Percentiles rank a stretch among this genome's conserved stretches.
Evolutionary conservation across 2,329 filamentous ascomycete genomes (phyloP).

Genomic region (Colletotrichum karsti): DNA sequence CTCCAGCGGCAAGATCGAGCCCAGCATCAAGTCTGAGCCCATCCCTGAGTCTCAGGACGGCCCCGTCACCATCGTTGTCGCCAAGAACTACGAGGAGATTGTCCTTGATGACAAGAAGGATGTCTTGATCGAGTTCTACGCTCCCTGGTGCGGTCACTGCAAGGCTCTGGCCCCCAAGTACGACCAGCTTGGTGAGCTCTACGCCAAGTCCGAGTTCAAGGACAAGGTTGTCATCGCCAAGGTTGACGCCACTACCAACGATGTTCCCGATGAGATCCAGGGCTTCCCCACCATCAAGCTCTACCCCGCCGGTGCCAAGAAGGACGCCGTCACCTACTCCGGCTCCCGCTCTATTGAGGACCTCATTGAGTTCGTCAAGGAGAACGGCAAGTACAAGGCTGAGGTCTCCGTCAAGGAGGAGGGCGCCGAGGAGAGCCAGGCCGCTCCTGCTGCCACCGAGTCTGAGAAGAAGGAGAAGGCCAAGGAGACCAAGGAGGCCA

Average conservation of each 20-base stretch:
- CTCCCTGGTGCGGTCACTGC: constrained; percentile 99
- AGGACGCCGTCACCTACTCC: constrained; percentile 83
- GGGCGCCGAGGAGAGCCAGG: constrained; percentile 61
- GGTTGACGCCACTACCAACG: constrained; percentile 95
- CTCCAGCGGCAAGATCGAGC: constrained; percentile 85
- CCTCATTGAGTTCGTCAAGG: constrained; percentile 89
- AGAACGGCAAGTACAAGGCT: constrained; percentile 91
- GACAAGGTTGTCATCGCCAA: constrained; percentile 93
- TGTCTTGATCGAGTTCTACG: constrained; percentile 97
- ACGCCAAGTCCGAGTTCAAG: constrained; percentile 81
- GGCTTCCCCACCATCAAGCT: constrained; percentile 99
- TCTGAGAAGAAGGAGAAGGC: constrained; percentile 52
- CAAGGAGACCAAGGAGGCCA: constrained; percentile 51
- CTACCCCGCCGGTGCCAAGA: constrained; percentile 90
- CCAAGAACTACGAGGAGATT: constrained; percentile 90
- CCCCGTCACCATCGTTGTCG: constrained; percentile 86
- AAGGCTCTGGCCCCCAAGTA: constrained; percentile 97
- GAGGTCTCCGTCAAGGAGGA: constrained; percentile 67
- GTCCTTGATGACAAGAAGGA: constrained; percentile 96
- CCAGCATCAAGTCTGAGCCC: constrained; percentile 98
- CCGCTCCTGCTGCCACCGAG: constrained; percentile 61
- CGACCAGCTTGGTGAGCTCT: constrained; percentile 85
- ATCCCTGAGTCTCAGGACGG: constrained; percentile 94
- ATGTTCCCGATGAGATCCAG: constrained; percentile 94
- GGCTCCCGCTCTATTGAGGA: constrained; percentile 92